Conservation (phyloP, 2,329 filamentous ascomycete genomes). For the Daldinia sp. region DNA sequence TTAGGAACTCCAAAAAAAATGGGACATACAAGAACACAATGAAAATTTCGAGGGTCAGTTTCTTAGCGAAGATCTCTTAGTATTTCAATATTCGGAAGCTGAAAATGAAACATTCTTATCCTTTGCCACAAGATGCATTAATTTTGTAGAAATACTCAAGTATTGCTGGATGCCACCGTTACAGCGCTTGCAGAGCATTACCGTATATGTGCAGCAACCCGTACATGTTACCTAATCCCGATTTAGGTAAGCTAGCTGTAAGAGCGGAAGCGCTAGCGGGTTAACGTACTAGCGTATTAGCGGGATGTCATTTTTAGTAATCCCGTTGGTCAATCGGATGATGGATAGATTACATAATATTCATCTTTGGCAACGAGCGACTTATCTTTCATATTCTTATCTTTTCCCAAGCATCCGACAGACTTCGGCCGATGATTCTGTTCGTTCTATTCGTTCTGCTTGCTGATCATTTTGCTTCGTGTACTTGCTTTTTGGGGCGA, state of each 20-base stretch:
- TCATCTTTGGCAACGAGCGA: not conserved
- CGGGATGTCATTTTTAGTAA: not conserved
- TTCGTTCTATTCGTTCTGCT: slow-evolving; percentile 21
- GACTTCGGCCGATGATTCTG: not conserved
- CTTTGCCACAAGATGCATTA: no score
- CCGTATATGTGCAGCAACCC: no score
- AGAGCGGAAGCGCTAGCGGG: not conserved
- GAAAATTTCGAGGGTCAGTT: no score
- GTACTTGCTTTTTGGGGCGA: slow-evolving; percentile 22
- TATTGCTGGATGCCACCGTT: no score
- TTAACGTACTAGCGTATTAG: not conserved
- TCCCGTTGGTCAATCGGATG: slow-evolving; percentile 3
- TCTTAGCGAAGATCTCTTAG: no score
- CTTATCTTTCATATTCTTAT: slow-evolving; percentile 26
- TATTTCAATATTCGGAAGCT: no score
- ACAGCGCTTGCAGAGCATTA: no score
- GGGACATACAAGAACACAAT: no score
- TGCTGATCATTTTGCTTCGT: slow-evolving; percentile 16
- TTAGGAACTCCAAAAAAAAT: no score
- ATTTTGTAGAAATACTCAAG: no score
- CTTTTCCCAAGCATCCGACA: slow-evolving; percentile 3
- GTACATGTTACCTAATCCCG: not conserved
- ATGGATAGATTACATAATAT: slow-evolving; percentile 20
- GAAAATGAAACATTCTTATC: no score
- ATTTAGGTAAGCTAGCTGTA: not conserved